Conservation (phyloP, 768 basidiomycete species). For the Xerocomus brunneocitrinus region DNA sequence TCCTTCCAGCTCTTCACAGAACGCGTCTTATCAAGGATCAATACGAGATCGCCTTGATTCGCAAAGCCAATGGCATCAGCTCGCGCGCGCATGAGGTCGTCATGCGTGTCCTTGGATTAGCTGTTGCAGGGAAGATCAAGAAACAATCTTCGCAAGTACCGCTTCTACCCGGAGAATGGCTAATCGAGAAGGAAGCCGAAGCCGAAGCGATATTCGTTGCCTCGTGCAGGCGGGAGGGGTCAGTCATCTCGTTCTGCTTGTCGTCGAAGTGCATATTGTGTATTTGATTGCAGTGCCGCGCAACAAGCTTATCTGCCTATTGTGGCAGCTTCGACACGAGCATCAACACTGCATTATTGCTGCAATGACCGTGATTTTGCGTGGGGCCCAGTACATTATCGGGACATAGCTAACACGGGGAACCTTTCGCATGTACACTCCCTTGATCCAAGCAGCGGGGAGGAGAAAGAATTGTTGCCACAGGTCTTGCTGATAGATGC, state of each 20-base stretch:
- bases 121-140: constrained; percentile 55
- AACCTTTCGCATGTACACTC: constrained; percentile 39
- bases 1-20: constrained; percentile 73
- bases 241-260: constrained; percentile 20
- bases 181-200: constrained; percentile 88
- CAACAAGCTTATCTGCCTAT: constrained; percentile 93
- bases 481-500: constrained; percentile 91
- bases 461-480: constrained; percentile 42
- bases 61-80: constrained; percentile 79
- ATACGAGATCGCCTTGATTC: constrained; percentile 70
- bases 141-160: constrained; percentile 41
- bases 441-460: background rate
- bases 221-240: constrained; percentile 86
- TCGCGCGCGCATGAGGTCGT: constrained; percentile 87
- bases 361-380: constrained; percentile 87
- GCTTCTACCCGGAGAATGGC: constrained; percentile 73
- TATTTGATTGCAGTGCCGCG: constrained; percentile 47
- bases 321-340: constrained; percentile 80
- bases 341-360: constrained; percentile 91
- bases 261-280: background rate
- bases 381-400: constrained; percentile 67
- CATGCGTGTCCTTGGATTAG: constrained; percentile 83
- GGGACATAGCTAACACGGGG: constrained; percentile 52
- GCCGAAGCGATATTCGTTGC: constrained; percentile 94
- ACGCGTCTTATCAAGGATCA: constrained; percentile 76